Evolutionary conservation across 2,329 filamentous ascomycete genomes (phyloP).

Genomic region (Annulohypoxylon truncatum): DNA sequence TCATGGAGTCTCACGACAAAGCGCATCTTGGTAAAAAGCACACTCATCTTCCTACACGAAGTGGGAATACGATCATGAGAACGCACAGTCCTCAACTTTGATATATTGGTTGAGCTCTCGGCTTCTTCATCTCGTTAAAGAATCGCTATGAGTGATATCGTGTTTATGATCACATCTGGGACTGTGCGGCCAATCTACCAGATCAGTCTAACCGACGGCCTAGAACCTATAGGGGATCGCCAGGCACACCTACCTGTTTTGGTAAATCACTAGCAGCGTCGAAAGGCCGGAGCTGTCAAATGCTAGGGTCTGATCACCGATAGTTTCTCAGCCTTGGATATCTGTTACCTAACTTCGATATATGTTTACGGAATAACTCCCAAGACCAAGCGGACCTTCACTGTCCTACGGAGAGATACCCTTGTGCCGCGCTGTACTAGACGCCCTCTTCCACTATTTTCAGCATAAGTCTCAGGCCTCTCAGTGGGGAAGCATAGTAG

Average conservation of each 20-base stretch:
- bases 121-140: constrained; percentile 38
- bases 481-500: not conserved
- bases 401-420: not conserved
- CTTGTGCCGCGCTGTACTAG: not conserved
- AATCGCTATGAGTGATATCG: constrained; percentile 12
- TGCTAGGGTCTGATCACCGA: constrained; percentile 24
- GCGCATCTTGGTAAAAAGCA: constrained; percentile 1
- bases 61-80: constrained; percentile 10
- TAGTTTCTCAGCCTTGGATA: constrained; percentile 27
- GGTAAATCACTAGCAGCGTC: constrained; percentile 12
- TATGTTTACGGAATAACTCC: constrained; percentile 25
- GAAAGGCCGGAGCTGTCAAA: constrained; percentile 7
- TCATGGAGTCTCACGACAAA: not conserved
- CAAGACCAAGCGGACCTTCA: not conserved
- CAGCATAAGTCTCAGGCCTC: not conserved
- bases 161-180: constrained; percentile 20
- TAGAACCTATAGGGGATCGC: constrained; percentile 28
- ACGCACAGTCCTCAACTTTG: constrained; percentile 17
- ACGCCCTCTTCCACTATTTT: constrained; percentile 11
- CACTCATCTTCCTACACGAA: constrained; percentile 29
- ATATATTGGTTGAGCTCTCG: constrained; percentile 25
- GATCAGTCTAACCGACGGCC: constrained; percentile 34
- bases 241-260: constrained; percentile 33
- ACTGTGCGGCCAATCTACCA: constrained; percentile 29
- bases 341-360: constrained; percentile 32